A percentile compares a stretch with the other conserved stretches of the same genome.
Evolutionary conservation across 345 rosid genomes (phyloP).

Genomic region (Capsella bursapastoris): DNA sequence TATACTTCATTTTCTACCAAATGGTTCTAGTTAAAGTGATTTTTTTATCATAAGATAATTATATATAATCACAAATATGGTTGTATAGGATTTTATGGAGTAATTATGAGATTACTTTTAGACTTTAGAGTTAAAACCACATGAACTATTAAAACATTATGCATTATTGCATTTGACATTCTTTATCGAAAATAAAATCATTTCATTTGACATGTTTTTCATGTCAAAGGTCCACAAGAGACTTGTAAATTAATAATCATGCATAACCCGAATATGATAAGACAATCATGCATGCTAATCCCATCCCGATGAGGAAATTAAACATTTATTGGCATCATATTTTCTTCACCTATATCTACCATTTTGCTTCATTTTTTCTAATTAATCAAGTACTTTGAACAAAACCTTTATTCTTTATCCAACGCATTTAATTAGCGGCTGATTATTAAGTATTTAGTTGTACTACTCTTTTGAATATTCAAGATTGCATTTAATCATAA

Average conservation of each 20-base stretch:
- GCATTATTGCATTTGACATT: too few species aligned
- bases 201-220: neutral
- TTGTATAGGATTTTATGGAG: neutral
- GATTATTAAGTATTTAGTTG: too few species aligned
- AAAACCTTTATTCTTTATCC: neutral
- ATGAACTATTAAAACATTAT: too few species aligned
- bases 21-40: neutral
- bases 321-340: neutral
- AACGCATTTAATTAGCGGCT: slow-evolving; percentile 1
- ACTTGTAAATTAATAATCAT: neutral
- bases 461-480: neutral
- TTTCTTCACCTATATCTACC: neutral
- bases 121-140: too few species aligned
- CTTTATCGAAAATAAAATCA: too few species aligned
- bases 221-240: neutral
- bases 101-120: neutral
- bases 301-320: neutral
- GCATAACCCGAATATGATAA: neutral
- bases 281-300: slow-evolving; percentile 5
- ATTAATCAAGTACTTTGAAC: neutral
- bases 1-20: too few species aligned
- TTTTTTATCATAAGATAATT: neutral
- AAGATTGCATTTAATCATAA: neutral
- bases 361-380: neutral
- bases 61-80: neutral